Conservation (phyloP, 805 yeast species). For the Nakazawaea populi region DNA sequence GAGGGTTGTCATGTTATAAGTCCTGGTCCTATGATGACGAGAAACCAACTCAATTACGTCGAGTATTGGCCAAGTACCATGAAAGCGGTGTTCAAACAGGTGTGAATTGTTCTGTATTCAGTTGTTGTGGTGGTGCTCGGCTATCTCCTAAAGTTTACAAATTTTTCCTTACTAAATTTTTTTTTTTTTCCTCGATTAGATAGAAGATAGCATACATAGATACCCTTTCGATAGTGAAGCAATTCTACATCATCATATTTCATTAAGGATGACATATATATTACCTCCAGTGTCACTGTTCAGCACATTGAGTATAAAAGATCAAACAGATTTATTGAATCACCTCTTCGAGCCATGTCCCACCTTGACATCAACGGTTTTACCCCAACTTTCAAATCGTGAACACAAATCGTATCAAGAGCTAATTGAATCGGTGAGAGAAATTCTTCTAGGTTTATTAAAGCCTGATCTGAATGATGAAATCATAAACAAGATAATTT, state of each 20-base stretch:
- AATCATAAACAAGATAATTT: slow-evolving; percentile 46
- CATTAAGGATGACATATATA: slow-evolving; percentile 11
- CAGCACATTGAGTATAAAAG: slow-evolving; percentile 15
- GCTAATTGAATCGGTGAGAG: slow-evolving; percentile 42
- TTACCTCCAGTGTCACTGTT: slow-evolving; percentile 28
- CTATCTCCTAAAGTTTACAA: slow-evolving; percentile 1
- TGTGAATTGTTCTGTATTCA: too few species aligned
- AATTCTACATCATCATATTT: too few species aligned
- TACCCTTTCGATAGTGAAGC: neutral
- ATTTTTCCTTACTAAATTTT: neutral
- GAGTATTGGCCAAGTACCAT: slow-evolving; percentile 66
- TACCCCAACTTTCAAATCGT: slow-evolving; percentile 21
- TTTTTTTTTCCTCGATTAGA: neutral
- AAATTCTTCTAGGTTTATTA: slow-evolving; percentile 24
- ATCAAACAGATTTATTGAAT: slow-evolving; percentile 36
- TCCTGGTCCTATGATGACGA: slow-evolving; percentile 48
- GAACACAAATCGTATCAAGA: slow-evolving; percentile 23
- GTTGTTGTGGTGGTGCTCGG: neutral
- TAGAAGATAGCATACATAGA: neutral
- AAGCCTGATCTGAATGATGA: neutral
- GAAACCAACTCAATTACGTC: slow-evolving; percentile 53
- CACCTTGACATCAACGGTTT: slow-evolving; percentile 31
- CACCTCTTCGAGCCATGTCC: slow-evolving; percentile 64
- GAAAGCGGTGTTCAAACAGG: slow-evolving; percentile 40
- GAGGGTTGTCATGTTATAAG: slow-evolving; percentile 80